Evolutionary conservation across 148 eudicot genomes (phyloP).

Genomic region (Arbutus unedo): DNA sequence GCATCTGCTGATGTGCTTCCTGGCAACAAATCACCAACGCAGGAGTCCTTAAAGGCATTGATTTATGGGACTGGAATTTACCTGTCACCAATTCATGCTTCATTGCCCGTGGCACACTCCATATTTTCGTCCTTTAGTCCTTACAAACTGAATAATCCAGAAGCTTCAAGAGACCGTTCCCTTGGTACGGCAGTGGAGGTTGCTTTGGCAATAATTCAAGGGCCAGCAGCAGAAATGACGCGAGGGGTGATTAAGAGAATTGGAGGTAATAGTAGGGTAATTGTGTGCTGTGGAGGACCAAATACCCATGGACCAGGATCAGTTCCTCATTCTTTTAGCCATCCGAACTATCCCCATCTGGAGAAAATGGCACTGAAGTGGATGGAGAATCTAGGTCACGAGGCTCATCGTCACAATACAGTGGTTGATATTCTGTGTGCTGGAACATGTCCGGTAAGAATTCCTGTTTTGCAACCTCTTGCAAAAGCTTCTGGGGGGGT

Average conservation of each 20-base stretch:
- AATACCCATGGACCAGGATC: slow-evolving; percentile 90
- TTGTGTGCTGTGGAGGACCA: slow-evolving; percentile 93
- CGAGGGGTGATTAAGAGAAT: slow-evolving; percentile 73
- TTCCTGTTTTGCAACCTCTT: slow-evolving; percentile 83
- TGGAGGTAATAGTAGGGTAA: slow-evolving; percentile 77
- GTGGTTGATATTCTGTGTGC: slow-evolving; percentile 86
- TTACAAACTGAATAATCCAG: slow-evolving; percentile 53
- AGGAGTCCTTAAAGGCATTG: slow-evolving; percentile 70
- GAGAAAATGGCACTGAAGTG: slow-evolving; percentile 83
- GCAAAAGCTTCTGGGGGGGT: slow-evolving; percentile 86
- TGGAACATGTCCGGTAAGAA: slow-evolving; percentile 88
- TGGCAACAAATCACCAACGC: slow-evolving; percentile 68
- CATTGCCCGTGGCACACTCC: slow-evolving; percentile 77
- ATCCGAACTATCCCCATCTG: slow-evolving; percentile 84
- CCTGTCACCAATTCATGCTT: slow-evolving; percentile 85
- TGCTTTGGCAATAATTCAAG: slow-evolving; percentile 80
- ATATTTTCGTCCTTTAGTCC: slow-evolving; percentile 81
- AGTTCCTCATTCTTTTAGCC: slow-evolving; percentile 71
- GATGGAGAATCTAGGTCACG: slow-evolving; percentile 87
- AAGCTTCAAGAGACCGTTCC: slow-evolving; percentile 88
- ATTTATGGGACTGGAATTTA: slow-evolving; percentile 86
- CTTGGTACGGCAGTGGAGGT: slow-evolving; percentile 87
- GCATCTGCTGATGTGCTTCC: slow-evolving; percentile 95
- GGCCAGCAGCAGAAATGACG: slow-evolving; percentile 83
- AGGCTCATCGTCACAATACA: slow-evolving; percentile 73